Base-by-base conservation (phyloP, 805 yeast species). In the Naumovozyma dairenensis region DNA sequence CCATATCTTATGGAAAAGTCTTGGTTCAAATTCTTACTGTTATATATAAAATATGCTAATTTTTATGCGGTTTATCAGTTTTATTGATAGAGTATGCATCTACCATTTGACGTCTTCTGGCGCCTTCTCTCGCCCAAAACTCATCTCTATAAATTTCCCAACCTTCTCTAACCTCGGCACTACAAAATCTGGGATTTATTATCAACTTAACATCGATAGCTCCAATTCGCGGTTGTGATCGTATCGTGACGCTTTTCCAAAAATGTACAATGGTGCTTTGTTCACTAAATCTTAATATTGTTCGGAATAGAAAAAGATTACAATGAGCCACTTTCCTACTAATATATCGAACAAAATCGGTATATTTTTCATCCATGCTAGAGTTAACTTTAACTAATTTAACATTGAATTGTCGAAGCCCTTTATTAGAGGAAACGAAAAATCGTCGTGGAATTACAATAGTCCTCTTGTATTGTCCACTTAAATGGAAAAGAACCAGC, bases 71-170 rank as follows among this genome's bases (percentile, higher is more conserved):
- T 7, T 7, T 20, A 20, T 10, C 10, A 20, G 10, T 20, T 7
- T 6, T 20, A 20, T 20, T 20, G 6, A 20, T 10, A 20, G 22
- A 20, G 22, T 20, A 20, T 20, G 6, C 10, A 20, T 25, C 19
- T 16, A 43, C 34, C 22, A 38, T 45, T 35, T 57, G 62, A 28
- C 72, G 59, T 42, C 86, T 63, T 44, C 85, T 67, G 2, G 74
- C 72, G 1, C 84, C 82, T 53, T 86, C 95, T 45, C 80, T 69
- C 16, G 77, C 74, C 96, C 97, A 92, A 53, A 86, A 92, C 54
- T 87, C 96, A 45, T 82, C 83, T 39, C 98, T 62, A 49, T 87
- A 89, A 26, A 85, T 57, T 50, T 89, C 98, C 97, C 98, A 89
- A 7, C 85, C 87, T 55, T 87, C 96, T 42, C 96, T 69, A 5